Percentiles rank a stretch among this genome's conserved stretches.
phyloP scores from a whole-genome alignment of 768 basidiomycete species.

The Rhodotorula babjevae region DNA sequence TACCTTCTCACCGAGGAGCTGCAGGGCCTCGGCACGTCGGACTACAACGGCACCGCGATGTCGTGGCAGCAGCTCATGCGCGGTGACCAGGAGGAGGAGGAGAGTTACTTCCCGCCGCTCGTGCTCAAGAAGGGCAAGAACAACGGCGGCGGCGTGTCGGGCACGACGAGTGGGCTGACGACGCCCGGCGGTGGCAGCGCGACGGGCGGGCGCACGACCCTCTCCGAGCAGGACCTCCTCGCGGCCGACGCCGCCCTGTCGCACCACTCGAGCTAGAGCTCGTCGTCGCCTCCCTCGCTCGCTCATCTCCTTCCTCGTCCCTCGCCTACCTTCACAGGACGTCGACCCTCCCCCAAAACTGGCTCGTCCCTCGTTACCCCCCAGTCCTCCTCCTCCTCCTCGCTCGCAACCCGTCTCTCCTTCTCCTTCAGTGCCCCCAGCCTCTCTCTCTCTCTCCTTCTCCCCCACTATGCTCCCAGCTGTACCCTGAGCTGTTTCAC shows the following conservation, averaged over 20 bases:
- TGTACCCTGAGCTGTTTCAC: too few species aligned
- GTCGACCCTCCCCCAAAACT: too few species aligned
- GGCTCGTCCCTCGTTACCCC: too few species aligned
- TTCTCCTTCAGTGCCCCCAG: too few species aligned
- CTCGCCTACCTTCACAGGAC: too few species aligned
- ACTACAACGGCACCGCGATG: conserved; percentile 63
- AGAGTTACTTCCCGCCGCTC: conserved; percentile 61
- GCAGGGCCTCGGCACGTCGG: conserved; percentile 79
- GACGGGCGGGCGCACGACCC: conserved; percentile 48
- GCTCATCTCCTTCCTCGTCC: background rate
- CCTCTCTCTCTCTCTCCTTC: too few species aligned
- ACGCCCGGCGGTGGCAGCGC: conserved; percentile 54
- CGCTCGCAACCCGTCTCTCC: too few species aligned
- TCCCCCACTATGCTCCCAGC: too few species aligned
- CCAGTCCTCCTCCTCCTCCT: too few species aligned
- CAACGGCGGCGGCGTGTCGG: conserved; percentile 66
- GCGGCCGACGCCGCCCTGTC: conserved; percentile 79
- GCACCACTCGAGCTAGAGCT: conserved; percentile 22
- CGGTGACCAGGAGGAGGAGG: conserved; percentile 63
- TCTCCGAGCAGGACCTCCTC: conserved; percentile 80
- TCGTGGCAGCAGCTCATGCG: too few species aligned
- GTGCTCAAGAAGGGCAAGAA: conserved; percentile 56
- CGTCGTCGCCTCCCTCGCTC: background rate
- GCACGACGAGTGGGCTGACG: conserved; percentile 25
- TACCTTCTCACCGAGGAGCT: conserved; percentile 71